Conservation (phyloP, 192 early-diverging fungal species). For the Backusella tuberculispora region DNA sequence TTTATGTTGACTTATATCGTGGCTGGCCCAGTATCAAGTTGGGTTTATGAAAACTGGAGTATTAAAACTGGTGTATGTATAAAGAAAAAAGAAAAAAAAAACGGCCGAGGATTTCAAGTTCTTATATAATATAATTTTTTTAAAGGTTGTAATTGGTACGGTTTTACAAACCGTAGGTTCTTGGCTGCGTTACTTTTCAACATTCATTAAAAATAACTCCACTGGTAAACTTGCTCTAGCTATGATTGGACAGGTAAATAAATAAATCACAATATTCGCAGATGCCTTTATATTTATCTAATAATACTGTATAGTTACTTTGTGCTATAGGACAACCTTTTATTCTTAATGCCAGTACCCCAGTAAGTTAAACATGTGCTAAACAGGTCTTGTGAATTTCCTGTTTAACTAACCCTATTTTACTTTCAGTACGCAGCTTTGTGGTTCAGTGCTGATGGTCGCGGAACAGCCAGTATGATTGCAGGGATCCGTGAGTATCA, state of each 20-base stretch:
- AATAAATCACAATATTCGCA: background rate
- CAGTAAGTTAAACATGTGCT: conserved; percentile 23
- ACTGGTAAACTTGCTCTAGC: conserved; percentile 45
- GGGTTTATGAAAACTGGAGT: conserved; percentile 45
- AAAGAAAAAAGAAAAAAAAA: background rate
- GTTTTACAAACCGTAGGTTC: conserved; percentile 47
- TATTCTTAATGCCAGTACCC: conserved; percentile 56
- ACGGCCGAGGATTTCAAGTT: background rate
- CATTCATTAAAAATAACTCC: conserved; percentile 40
- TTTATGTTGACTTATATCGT: conserved; percentile 51
- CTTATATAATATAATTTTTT: conserved; percentile 4
- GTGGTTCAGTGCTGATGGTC: conserved; percentile 54
- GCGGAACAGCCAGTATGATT: conserved; percentile 55
- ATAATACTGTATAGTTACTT: conserved; percentile 6
- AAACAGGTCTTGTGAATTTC: background rate
- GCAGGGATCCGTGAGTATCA: conserved; percentile 39
- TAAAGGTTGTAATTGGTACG: conserved; percentile 46
- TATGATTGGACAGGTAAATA: conserved; percentile 51
- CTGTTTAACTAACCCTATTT: background rate
- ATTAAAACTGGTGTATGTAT: conserved; percentile 42
- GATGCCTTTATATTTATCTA: background rate
- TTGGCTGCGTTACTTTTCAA: conserved; percentile 49
- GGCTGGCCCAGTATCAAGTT: conserved; percentile 45
- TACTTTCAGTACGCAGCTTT: conserved; percentile 50
- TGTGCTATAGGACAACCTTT: conserved; percentile 54